Evolutionary conservation across 331 rosid species (phyloP).

Genomic region (Quercus lobata): DNA sequence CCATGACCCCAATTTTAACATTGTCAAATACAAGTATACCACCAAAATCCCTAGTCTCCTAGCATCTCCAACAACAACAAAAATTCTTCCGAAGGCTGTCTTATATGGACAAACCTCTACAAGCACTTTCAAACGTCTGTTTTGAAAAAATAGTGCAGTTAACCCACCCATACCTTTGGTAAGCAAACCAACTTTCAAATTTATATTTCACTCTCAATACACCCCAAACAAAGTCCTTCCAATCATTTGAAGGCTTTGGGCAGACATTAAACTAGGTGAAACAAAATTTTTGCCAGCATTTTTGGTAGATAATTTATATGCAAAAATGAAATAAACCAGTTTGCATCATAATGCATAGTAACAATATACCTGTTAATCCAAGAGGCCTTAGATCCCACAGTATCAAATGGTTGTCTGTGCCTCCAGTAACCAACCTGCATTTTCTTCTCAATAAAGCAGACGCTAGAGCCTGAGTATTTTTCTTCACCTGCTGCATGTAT

Average conservation of each 20-base stretch:
- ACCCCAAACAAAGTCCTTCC: not conserved
- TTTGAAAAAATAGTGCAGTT: not conserved
- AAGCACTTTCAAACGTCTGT: not conserved
- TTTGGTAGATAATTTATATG: not conserved
- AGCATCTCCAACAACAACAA: not conserved
- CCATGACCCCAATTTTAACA: not conserved
- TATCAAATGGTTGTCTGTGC: conserved; percentile 81
- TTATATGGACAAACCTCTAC: not conserved
- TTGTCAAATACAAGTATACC: not conserved
- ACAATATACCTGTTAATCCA: conserved; percentile 67
- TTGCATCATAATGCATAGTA: not conserved
- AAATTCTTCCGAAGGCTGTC: not conserved
- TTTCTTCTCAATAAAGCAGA: conserved; percentile 60
- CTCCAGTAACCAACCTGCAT: conserved; percentile 75
- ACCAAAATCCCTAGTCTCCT: not conserved
- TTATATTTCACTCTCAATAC: not conserved
- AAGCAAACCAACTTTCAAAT: not conserved
- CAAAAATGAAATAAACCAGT: not conserved
- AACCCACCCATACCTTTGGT: not conserved
- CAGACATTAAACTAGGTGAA: not conserved
- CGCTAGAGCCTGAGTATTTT: conserved; percentile 72
- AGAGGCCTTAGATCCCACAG: conserved; percentile 86
- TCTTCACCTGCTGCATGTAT: conserved; percentile 88
- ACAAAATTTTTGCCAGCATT: not conserved
- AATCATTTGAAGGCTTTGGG: not conserved